These are phyloP conservation scores for Syzygium malaccense DNA, from an alignment of 441 rosid genomes.

Conservation along the genomic window DNA sequence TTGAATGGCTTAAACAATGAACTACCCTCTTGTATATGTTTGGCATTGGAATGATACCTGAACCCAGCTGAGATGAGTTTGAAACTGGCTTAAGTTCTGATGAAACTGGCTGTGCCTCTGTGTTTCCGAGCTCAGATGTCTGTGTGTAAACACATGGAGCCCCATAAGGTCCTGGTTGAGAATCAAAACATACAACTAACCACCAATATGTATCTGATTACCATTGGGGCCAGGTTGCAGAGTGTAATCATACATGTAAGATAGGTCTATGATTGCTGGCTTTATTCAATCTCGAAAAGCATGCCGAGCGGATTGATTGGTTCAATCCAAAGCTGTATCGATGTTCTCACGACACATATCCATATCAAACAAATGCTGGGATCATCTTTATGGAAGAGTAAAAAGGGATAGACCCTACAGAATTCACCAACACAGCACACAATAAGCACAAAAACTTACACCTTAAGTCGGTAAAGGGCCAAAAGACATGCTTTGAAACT, in stretches of 20 bases:
- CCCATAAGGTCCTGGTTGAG: background rate
- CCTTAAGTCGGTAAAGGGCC: background rate
- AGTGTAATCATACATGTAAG: background rate
- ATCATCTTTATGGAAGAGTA: background rate
- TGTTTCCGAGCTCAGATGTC: background rate
- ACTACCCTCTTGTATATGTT: background rate
- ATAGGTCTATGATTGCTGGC: background rate
- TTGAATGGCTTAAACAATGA: background rate
- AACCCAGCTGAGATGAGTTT: background rate
- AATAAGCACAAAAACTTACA: background rate
- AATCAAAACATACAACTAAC: background rate
- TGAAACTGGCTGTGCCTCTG: background rate
- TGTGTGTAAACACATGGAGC: background rate
- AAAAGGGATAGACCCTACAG: background rate
- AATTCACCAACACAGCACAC: background rate
- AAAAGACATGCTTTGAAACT: background rate
- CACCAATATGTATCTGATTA: background rate
- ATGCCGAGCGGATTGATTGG: background rate
- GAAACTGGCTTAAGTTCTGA: background rate
- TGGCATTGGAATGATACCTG: background rate
- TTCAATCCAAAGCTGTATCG: background rate
- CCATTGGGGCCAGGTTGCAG: background rate
- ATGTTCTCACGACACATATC: background rate
- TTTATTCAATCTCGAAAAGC: background rate
- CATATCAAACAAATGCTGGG: background rate